Conservation (phyloP, 305 asterid species). For the Fraxinus platypoda region DNA sequence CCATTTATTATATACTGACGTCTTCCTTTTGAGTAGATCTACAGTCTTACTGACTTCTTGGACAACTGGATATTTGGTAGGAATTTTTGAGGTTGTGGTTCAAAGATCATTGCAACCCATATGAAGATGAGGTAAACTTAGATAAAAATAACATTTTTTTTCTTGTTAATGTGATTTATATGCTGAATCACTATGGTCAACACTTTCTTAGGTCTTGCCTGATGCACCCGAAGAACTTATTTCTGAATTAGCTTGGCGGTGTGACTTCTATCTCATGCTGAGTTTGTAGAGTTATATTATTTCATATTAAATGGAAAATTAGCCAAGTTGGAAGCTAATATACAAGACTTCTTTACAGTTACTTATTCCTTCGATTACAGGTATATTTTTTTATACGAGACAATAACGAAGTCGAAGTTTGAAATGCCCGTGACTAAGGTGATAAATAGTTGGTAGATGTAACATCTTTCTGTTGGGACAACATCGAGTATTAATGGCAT, state of each 20-base stretch:
- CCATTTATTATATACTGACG: background rate
- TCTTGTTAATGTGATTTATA: background rate
- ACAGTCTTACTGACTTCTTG: constrained; percentile 11
- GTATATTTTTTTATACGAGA: constrained; percentile 79
- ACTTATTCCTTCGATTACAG: constrained; percentile 37
- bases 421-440: constrained; percentile 63
- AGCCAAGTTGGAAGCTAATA: background rate
- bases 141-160: background rate
- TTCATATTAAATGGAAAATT: background rate
- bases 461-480: background rate
- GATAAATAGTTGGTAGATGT: background rate
- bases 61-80: constrained; percentile 39
- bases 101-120: constrained; percentile 83
- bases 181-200: constrained; percentile 17
- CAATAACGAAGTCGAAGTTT: constrained; percentile 68
- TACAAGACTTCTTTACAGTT: background rate
- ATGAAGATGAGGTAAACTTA: constrained; percentile 71
- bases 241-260: constrained; percentile 93
- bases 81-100: constrained; percentile 98
- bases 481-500: background rate
- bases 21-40: constrained; percentile 1
- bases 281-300: background rate
- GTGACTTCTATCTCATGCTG: constrained; percentile 22
- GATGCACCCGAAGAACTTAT: constrained; percentile 91
- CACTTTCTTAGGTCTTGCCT: constrained; percentile 60